Conservation (phyloP, 768 basidiomycete genomes). For the Suillus placidus region DNA sequence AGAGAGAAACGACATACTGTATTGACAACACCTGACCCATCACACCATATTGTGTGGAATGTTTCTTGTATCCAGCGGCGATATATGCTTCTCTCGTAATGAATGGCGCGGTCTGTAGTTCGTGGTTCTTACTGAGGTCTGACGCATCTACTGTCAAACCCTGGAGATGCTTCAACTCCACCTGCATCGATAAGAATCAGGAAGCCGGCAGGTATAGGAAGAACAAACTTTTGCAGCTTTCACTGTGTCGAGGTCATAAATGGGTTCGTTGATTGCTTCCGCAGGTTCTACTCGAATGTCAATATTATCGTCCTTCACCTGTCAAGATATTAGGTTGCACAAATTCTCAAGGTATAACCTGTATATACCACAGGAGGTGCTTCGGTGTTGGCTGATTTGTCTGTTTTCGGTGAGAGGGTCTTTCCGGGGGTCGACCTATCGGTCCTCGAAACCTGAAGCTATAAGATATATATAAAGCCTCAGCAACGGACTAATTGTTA, state of each 20-base stretch:
- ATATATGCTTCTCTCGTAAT: constrained; percentile 45
- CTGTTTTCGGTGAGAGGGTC: background rate
- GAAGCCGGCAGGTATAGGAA: background rate
- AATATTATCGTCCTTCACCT: background rate
- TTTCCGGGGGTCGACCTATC: background rate
- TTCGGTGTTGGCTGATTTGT: background rate
- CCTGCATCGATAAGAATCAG: constrained; percentile 1
- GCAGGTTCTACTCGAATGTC: background rate
- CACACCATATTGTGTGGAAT: constrained; percentile 53
- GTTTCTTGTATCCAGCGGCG: constrained; percentile 20
- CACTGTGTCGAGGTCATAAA: constrained; percentile 2
- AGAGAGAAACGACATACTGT: constrained; percentile 33
- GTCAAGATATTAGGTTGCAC: background rate
- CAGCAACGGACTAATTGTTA: background rate
- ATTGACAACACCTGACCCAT: constrained; percentile 46
- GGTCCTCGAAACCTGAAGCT: background rate
- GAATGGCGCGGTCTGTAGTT: constrained; percentile 41
- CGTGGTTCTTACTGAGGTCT: constrained; percentile 9
- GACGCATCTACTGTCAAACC: background rate
- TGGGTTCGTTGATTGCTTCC: background rate
- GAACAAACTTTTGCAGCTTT: constrained; percentile 1
- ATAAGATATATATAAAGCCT: background rate
- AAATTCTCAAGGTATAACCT: background rate
- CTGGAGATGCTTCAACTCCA: constrained; percentile 10
- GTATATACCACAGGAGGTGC: background rate